These are phyloP conservation scores for Bonia amplexicaulis DNA, from an alignment of 176 grass and related monocot species.

Conservation along the genomic window DNA sequence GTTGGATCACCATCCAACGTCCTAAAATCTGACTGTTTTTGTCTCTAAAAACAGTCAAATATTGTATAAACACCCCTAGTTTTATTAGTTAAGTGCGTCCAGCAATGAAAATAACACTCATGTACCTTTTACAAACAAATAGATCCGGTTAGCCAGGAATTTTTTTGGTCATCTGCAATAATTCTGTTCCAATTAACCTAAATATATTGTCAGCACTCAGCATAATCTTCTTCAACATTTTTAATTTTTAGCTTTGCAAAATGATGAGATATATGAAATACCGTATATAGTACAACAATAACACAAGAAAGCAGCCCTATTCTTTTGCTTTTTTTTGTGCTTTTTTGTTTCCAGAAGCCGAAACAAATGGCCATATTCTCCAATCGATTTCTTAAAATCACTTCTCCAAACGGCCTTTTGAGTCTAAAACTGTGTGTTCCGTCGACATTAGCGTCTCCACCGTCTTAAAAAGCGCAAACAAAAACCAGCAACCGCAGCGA, in stretches of 20 bases:
- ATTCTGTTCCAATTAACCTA: neutral
- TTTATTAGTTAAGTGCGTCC: neutral
- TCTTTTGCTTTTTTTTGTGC: too few relatives aligned
- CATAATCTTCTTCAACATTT: neutral
- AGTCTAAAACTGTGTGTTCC: too few relatives aligned
- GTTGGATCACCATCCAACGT: too few relatives aligned
- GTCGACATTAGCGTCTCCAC: fast-evolving
- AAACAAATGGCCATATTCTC: too few relatives aligned
- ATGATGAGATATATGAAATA: neutral
- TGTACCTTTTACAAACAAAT: neutral
- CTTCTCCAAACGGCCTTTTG: too few relatives aligned
- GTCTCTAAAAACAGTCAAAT: too few relatives aligned
- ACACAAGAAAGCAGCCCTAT: neutral
- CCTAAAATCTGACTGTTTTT: too few relatives aligned
- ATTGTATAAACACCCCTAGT: too few relatives aligned
- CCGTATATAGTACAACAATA: neutral
- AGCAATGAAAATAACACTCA: neutral
- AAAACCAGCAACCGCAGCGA: too few relatives aligned
- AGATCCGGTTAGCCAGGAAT: neutral
- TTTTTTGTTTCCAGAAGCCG: too few relatives aligned
- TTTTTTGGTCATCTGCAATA: neutral
- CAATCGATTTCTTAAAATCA: too few relatives aligned
- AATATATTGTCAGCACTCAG: neutral
- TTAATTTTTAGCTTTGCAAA: neutral
- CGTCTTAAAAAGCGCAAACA: too few relatives aligned